A percentile compares a stretch with the other conserved stretches of the same genome.
Conservation (phyloP, 371 early-diverging fungal genomes). For the Dipsacomyces acuminosporus region DNA sequence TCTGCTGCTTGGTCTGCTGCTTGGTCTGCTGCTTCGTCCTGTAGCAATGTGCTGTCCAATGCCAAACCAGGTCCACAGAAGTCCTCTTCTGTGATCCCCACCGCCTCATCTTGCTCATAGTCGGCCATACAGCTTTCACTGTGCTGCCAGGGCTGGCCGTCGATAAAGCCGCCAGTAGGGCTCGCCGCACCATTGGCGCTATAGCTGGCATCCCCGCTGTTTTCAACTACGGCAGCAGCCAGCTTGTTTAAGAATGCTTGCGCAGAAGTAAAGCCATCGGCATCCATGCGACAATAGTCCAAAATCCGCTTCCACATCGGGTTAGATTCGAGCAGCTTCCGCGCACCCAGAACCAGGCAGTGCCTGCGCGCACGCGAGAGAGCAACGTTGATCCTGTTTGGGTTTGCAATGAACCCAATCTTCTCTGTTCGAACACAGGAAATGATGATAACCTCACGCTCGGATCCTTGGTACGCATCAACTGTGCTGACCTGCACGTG, state of each 20-base stretch:
- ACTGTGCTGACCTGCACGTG: constrained; percentile 58
- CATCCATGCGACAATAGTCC: constrained; percentile 19
- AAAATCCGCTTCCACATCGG: constrained; percentile 37
- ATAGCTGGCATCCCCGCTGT: background rate
- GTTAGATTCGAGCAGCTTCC: constrained; percentile 26
- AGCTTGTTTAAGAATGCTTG: constrained; percentile 31
- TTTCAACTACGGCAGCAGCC: constrained; percentile 4
- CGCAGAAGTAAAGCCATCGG: constrained; percentile 9
- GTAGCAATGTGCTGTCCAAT: too few relatives aligned
- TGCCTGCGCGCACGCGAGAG: constrained; percentile 48
- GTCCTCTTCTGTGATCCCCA: background rate
- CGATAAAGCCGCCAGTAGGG: background rate
- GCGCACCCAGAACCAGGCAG: constrained; percentile 25
- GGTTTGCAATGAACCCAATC: constrained; percentile 47
- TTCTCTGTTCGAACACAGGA: constrained; percentile 54
- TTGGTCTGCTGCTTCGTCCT: background rate
- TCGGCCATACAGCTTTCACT: too few relatives aligned
- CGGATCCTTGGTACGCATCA: constrained; percentile 77
- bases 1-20: background rate
- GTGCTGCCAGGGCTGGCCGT: too few relatives aligned
- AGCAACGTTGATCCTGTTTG: constrained; percentile 48
- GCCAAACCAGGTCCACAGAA: too few relatives aligned
- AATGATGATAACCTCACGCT: constrained; percentile 64
- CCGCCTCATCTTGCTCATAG: too few relatives aligned
- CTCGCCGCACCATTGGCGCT: background rate